Base-by-base conservation (phyloP, 2,329 filamentous ascomycete species). In the Ascochyta viciae-villosae region DNA sequence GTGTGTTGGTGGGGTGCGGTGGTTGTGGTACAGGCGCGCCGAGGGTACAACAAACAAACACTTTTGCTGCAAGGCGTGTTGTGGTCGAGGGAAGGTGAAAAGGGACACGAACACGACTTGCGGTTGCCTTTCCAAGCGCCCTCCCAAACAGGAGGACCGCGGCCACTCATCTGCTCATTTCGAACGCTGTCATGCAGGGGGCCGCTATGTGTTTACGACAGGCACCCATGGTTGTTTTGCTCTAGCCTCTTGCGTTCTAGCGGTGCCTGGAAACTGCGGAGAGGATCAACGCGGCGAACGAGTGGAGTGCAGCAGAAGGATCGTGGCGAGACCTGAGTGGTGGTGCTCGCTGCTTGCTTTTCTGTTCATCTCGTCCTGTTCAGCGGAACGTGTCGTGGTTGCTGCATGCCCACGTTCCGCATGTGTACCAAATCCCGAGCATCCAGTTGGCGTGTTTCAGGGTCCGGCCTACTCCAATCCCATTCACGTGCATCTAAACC, bases 361-460 rank as follows among this genome's bases (percentile, higher is more conserved):
- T 6, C 8, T 34, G 13, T 12, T 43, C 6, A n/a, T 37, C 22
- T 39, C 38, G 43, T 43, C 3, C 6, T 34, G 38, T 15, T 27
- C 31, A 38, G n/a, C 31, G 35, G 27, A 38, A n/a, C 35, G 15
- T 31, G 27, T 41, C 34, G 42, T 41, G 29, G 43, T 9, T 33
- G 43, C 43, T 43, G 38, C 39, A 34, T 50, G 23, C 42, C 22
- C 29, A 23, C 19, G 42, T 47, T 47, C 37, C 33, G 38, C 42
- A 40, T 41, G 29, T 33, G 53, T 57, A 37, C 31, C 34, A 41
- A 40, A 24, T 48, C 42, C 34, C 24, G 54, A 35, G 38, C 22
- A 51, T 35, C 29, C 22, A 54, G 44, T 47, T 57, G 58, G 58
- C 54, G 58, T 52, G 58, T 61, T 61, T 61, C 58, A 61, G 41